Evolutionary conservation across 1,139 yeast species (phyloP).

Genomic region (Geotrichum cucujoidarum): DNA sequence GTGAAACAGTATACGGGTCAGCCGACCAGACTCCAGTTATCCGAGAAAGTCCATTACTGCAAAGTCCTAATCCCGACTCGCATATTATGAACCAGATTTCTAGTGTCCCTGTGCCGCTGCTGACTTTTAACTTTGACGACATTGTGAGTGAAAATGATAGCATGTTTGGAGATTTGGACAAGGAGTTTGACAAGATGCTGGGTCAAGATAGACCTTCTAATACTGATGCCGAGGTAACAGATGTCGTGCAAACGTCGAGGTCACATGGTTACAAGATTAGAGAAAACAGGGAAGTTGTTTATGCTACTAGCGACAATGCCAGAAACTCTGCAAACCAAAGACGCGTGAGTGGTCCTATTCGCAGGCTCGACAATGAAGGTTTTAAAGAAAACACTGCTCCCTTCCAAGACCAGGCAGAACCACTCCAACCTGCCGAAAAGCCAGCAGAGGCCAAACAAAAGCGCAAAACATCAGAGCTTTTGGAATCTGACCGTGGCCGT

Average conservation of each 20-base stretch:
- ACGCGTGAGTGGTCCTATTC: slow-evolving; percentile 29
- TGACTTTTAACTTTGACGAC: slow-evolving; percentile 32
- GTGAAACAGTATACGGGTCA: background rate
- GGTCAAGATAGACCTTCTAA: slow-evolving; percentile 18
- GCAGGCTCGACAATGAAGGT: slow-evolving; percentile 18
- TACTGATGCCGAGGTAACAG: slow-evolving; percentile 2
- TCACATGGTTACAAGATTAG: slow-evolving; percentile 36
- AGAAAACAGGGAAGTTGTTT: slow-evolving; percentile 33
- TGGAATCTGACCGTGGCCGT: slow-evolving; percentile 58
- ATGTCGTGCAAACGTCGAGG: background rate
- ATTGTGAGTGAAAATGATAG: slow-evolving; percentile 38
- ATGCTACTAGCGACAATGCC: slow-evolving; percentile 31
- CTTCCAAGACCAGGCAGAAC: background rate
- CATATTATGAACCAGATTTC: slow-evolving; percentile 45
- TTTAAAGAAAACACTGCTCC: background rate
- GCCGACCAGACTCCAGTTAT: background rate
- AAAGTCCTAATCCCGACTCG: slow-evolving; percentile 33
- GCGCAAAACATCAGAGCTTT: slow-evolving; percentile 25
- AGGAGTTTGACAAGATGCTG: slow-evolving; percentile 39
- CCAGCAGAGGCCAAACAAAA: background rate
- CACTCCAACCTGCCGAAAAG: background rate
- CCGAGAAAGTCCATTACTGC: background rate
- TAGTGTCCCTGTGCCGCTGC: slow-evolving; percentile 38
- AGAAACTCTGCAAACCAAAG: slow-evolving; percentile 15
- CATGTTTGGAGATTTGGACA: slow-evolving; percentile 40